Evolutionary conservation across 495 filamentous ascomycete genomes (phyloP).

Genomic region (Oidiodendron maius): DNA sequence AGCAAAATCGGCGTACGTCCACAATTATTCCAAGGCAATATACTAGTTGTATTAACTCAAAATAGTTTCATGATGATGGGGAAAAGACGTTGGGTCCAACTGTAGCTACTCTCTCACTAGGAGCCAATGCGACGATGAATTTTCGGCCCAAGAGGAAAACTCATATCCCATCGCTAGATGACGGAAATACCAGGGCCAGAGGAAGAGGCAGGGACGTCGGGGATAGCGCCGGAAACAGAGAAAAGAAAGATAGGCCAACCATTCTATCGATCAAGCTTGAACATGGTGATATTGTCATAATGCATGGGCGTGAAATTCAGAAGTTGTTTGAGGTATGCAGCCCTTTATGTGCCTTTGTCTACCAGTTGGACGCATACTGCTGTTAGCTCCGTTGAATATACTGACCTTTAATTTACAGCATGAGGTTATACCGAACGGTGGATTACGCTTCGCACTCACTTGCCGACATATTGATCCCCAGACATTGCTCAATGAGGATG

Average conservation of each 20-base stretch:
- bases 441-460: conserved; percentile 62
- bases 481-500: conserved; percentile 27
- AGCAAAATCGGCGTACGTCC: conserved; percentile 59
- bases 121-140: conserved; percentile 59
- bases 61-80: conserved; percentile 82
- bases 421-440: conserved; percentile 46
- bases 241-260: conserved; percentile 6
- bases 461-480: conserved; percentile 44
- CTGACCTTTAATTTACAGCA: conserved; percentile 50
- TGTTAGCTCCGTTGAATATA: background rate
- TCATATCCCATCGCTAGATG: conserved; percentile 26
- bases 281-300: conserved; percentile 80
- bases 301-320: conserved; percentile 72
- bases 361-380: no score
- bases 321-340: conserved; percentile 60
- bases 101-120: conserved; percentile 71
- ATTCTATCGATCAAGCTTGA: conserved; percentile 40
- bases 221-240: no score
- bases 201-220: no score
- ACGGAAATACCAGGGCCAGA: conserved; percentile 22
- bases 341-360: background rate
- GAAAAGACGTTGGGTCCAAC: conserved; percentile 69
- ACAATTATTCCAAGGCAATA: conserved; percentile 14
- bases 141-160: conserved; percentile 62
- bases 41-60: conserved; percentile 22